Percentiles rank a stretch among this genome's conserved stretches.
Evolutionary conservation across 2,329 filamentous ascomycete genomes (phyloP).

Genomic region (Hymenoscyphus scutula): DNA sequence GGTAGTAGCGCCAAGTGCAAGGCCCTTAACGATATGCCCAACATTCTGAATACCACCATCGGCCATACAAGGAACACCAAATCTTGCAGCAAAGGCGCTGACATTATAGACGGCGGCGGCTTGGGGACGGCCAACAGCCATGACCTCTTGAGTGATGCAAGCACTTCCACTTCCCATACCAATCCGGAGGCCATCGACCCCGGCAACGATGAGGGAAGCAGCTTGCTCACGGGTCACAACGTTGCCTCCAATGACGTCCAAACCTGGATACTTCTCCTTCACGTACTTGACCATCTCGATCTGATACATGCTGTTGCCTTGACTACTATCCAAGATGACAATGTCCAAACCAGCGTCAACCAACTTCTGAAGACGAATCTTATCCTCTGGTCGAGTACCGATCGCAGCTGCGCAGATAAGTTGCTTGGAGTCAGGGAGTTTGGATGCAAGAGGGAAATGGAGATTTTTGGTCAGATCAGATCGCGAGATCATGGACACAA

Average conservation of each 20-base stretch:
- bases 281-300: slow-evolving; percentile 97
- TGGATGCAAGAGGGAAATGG: slow-evolving; percentile 93
- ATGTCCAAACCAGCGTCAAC: slow-evolving; percentile 95
- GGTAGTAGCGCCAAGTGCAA: slow-evolving; percentile 88
- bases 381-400: slow-evolving; percentile 92
- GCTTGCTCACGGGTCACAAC: slow-evolving; percentile 98
- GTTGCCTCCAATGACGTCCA: slow-evolving; percentile 97
- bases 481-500: slow-evolving; percentile 87
- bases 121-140: slow-evolving; percentile 96
- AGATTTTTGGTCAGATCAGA: slow-evolving; percentile 99
- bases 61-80: slow-evolving; percentile 96
- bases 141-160: slow-evolving; percentile 99
- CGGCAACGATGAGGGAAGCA: slow-evolving; percentile 84
- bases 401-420: slow-evolving; percentile 93
- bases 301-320: slow-evolving; percentile 98
- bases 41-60: slow-evolving; percentile 98
- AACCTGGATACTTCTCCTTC: slow-evolving; percentile 78
- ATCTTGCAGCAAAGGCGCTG: slow-evolving; percentile 81
- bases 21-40: slow-evolving; percentile 97
- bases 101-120: slow-evolving; percentile 91
- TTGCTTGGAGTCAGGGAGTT: slow-evolving; percentile 96
- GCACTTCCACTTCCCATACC: slow-evolving; percentile 98
- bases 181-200: slow-evolving; percentile 93
- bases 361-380: slow-evolving; percentile 77
- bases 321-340: slow-evolving; percentile 91